These are phyloP conservation scores for Picea sitchensis DNA, from an alignment of 75 land plant genomes.

Conservation along the genomic window DNA sequence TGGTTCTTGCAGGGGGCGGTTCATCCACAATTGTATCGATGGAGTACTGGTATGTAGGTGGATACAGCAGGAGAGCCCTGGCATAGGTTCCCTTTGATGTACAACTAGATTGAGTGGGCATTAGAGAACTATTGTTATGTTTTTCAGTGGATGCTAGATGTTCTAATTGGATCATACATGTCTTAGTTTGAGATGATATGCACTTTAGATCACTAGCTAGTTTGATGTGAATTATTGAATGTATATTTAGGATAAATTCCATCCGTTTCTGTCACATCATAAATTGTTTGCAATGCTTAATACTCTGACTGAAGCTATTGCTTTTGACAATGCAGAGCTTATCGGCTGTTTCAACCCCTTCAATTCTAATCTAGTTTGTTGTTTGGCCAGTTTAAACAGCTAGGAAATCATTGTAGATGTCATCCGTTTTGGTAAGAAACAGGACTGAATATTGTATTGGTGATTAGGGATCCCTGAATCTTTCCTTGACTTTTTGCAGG, in stretches of 20 bases:
- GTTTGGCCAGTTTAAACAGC: neutral
- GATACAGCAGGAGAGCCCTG: constrained; percentile 33
- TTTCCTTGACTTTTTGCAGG: constrained; percentile 55
- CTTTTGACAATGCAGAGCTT: constrained; percentile 39
- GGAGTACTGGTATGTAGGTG: constrained; percentile 72
- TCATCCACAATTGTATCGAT: constrained; percentile 40
- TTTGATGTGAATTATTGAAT: neutral
- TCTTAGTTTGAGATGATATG: neutral
- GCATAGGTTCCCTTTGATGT: constrained; percentile 20
- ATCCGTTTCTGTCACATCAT: neutral
- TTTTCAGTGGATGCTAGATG: neutral
- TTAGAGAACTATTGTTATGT: neutral
- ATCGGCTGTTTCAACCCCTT: constrained; percentile 30
- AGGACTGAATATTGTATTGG: neutral
- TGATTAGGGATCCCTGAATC: neutral
- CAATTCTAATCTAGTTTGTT: constrained; percentile 13
- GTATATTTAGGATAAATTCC: neutral
- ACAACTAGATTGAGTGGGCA: constrained; percentile 35
- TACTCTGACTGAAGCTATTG: constrained; percentile 35
- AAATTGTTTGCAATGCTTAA: constrained; percentile 3
- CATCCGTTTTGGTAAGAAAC: neutral
- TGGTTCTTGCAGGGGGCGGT: constrained; percentile 95
- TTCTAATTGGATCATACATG: neutral
- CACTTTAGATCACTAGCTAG: constrained; percentile 5
- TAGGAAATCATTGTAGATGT: neutral